Conservation (phyloP, 208 protist genomes). For the Acanthamoeba castellanii region DNA sequence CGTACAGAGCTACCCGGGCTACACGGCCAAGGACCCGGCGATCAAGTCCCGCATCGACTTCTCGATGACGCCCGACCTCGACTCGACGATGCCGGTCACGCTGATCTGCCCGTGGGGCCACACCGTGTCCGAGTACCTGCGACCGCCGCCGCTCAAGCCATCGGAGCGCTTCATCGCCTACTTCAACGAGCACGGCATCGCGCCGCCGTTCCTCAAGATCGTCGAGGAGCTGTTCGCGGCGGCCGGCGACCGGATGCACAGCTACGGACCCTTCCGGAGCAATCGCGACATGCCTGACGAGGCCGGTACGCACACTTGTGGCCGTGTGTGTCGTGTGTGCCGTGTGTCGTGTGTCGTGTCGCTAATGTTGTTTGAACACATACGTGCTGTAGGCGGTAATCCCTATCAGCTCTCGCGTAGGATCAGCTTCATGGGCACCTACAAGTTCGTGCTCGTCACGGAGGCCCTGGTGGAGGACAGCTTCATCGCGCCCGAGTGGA, state of each 20-base stretch:
- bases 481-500: slow-evolving; percentile 51
- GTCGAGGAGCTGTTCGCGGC: slow-evolving; percentile 28
- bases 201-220: background rate
- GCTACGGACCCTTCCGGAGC: background rate
- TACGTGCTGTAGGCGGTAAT: background rate
- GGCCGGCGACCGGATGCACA: slow-evolving; percentile 16
- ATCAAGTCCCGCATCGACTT: slow-evolving; percentile 33
- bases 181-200: slow-evolving; percentile 64
- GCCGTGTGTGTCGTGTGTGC: too few species aligned
- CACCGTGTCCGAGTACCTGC: slow-evolving; percentile 18
- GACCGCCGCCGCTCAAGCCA: background rate
- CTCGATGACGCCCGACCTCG: slow-evolving; percentile 31
- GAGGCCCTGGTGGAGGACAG: background rate
- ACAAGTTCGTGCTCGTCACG: slow-evolving; percentile 61
- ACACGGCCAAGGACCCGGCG: background rate
- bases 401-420: slow-evolving; percentile 23
- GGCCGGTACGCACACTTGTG: background rate
- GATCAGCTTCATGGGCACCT: slow-evolving; percentile 53
- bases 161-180: slow-evolving; percentile 18
- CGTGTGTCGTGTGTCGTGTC: too few species aligned
- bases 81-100: slow-evolving; percentile 39
- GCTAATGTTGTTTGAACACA: background rate
- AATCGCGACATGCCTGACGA: slow-evolving; percentile 5
- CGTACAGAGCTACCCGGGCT: slow-evolving; percentile 31
- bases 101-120: slow-evolving; percentile 52